Evolutionary conservation across 768 basidiomycete species (phyloP).

Genomic region (Astraeus odoratus): DNA sequence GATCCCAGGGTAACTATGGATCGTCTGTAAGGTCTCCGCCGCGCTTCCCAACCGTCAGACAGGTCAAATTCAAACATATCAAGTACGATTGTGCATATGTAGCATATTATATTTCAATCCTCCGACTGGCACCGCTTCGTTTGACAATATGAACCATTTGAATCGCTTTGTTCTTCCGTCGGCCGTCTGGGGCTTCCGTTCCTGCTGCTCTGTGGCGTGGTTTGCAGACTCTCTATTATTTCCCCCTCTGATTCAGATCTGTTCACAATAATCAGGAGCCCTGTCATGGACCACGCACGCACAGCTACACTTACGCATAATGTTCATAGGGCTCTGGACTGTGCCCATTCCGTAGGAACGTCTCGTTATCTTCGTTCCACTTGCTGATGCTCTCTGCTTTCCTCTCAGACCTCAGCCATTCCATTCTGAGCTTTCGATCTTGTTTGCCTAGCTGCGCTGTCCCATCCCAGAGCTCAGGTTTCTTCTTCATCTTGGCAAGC

Average conservation of each 20-base stretch:
- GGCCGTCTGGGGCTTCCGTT: conserved; percentile 12
- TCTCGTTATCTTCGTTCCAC: conserved; percentile 16
- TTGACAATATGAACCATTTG: neutral
- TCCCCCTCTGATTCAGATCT: conserved; percentile 22
- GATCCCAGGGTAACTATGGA: no score
- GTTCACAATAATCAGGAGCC: neutral
- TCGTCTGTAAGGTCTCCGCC: no score
- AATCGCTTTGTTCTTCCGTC: conserved; percentile 6
- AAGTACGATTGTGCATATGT: no score
- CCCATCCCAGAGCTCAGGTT: conserved; percentile 27
- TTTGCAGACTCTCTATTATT: conserved; percentile 17
- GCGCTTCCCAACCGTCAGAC: no score
- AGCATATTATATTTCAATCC: no score
- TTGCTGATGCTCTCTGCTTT: conserved; percentile 11
- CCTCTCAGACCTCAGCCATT: conserved; percentile 19
- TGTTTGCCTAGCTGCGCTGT: conserved; percentile 19
- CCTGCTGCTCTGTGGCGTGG: conserved; percentile 16
- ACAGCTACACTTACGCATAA: conserved; percentile 15
- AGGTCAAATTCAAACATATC: no score
- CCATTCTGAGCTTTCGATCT: conserved; percentile 18
- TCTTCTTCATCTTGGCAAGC: conserved; percentile 25
- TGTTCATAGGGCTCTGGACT: conserved; percentile 15
- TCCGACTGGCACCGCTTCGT: conserved; percentile 15
- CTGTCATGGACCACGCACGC: neutral
- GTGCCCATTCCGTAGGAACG: conserved; percentile 5